Percentiles rank a stretch among this genome's conserved stretches.
phyloP scores from a whole-genome alignment of 192 early-diverging fungal species.

The Gonapodya prolifera region DNA sequence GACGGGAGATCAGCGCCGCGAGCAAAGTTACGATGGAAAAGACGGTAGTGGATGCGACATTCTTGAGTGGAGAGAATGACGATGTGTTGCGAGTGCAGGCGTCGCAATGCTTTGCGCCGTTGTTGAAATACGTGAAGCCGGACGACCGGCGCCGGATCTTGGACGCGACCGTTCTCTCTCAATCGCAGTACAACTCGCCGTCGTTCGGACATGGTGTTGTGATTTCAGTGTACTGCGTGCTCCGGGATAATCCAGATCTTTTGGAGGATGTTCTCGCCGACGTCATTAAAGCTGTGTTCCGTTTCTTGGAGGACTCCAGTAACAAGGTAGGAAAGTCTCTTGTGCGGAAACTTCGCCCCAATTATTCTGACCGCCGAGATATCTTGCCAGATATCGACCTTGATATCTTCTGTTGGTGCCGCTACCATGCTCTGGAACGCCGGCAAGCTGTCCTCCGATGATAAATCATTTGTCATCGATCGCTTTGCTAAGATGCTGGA shows the following conservation, averaged over 20 bases:
- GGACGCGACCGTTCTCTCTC: neutral
- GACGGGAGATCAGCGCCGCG: conserved; percentile 40
- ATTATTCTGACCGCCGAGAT: neutral
- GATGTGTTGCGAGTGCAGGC: conserved; percentile 38
- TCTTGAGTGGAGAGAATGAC: conserved; percentile 23
- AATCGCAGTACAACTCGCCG: neutral
- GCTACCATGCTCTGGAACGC: neutral
- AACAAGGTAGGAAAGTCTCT: neutral
- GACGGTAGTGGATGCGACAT: conserved; percentile 29
- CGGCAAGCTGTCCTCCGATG: neutral
- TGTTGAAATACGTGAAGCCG: conserved; percentile 31
- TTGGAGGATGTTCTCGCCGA: neutral
- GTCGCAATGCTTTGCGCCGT: conserved; percentile 45
- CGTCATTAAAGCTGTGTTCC: neutral
- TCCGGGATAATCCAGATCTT: neutral
- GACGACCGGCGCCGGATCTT: neutral
- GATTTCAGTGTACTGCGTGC: neutral
- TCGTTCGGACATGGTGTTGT: neutral
- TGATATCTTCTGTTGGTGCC: neutral
- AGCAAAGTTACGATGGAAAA: conserved; percentile 46
- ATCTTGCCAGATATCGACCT: neutral
- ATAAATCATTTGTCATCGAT: neutral
- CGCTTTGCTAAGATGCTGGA: neutral
- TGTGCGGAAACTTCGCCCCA: neutral
- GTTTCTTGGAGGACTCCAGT: neutral